phyloP scores from a whole-genome alignment of 2,329 filamentous ascomycete genomes.

The Cladosporium sp. region DNA sequence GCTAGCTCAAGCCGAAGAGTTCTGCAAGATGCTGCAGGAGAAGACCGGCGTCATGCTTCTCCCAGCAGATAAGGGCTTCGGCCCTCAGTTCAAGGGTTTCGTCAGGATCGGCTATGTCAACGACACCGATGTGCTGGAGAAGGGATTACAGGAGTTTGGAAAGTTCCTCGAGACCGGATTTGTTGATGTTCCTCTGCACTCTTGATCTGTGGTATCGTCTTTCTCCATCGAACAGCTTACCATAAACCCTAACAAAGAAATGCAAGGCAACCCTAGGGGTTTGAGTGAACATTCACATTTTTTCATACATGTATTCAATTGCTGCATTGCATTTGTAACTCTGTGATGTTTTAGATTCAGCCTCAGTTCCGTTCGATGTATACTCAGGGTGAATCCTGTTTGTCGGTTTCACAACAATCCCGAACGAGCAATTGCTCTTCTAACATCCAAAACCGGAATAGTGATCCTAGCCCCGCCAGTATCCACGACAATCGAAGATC shows the following conservation, averaged over 20 bases:
- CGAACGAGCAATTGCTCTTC: background rate
- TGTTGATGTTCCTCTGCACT: slow-evolving; percentile 48
- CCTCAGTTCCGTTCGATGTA: too few species aligned
- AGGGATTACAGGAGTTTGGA: slow-evolving; percentile 59
- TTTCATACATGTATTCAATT: too few species aligned
- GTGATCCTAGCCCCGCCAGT: background rate
- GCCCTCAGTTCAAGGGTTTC: slow-evolving; percentile 70
- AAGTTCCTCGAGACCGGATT: slow-evolving; percentile 58
- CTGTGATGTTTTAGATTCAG: too few species aligned
- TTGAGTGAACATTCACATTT: background rate
- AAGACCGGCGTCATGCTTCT: slow-evolving; percentile 71
- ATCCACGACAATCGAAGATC: background rate
- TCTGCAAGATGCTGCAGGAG: background rate
- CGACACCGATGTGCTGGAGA: slow-evolving; percentile 65
- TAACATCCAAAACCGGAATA: background rate
- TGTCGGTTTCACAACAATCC: too few species aligned
- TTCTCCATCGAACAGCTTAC: background rate
- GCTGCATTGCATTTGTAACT: too few species aligned
- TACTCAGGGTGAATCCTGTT: too few species aligned
- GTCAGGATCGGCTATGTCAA: slow-evolving; percentile 77
- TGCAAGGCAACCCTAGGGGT: background rate
- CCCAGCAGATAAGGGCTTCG: slow-evolving; percentile 74
- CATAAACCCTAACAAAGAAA: background rate
- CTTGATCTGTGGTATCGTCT: background rate
- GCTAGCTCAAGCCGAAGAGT: background rate